Conservation (phyloP, 331 rosid genomes). For the Pyrus hybrid region DNA sequence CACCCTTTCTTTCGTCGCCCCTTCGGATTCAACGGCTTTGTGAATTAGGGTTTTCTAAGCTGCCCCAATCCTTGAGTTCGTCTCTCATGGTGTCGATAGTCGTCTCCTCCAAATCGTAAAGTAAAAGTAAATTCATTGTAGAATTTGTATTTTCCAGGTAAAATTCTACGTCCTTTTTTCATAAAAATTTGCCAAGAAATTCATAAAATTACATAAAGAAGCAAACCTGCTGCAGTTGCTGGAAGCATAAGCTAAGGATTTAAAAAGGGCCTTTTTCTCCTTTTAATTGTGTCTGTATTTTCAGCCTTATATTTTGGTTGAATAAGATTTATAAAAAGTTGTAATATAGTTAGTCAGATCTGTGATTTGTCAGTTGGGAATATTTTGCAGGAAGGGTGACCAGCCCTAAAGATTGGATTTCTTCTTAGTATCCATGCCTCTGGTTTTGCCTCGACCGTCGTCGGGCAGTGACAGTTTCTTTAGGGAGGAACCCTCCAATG, state of each 20-base stretch:
- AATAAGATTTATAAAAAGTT: background rate
- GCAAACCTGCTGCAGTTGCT: background rate
- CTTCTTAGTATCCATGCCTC: slow-evolving; percentile 63
- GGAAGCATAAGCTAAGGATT: background rate
- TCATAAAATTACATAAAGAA: too few relatives aligned
- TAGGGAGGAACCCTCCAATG: slow-evolving; percentile 26
- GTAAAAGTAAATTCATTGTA: too few relatives aligned
- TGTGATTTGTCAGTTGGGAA: background rate
- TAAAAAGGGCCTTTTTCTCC: background rate
- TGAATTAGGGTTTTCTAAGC: too few relatives aligned
- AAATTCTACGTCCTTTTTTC: too few relatives aligned
- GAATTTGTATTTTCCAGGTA: too few relatives aligned
- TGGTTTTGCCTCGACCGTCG: slow-evolving; percentile 54
- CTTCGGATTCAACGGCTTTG: too few relatives aligned
- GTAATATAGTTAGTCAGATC: background rate
- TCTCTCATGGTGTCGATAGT: too few relatives aligned
- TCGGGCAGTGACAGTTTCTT: slow-evolving; percentile 43
- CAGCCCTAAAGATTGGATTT: slow-evolving; percentile 69
- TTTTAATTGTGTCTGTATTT: background rate
- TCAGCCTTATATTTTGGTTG: background rate
- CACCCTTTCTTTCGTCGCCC: too few relatives aligned
- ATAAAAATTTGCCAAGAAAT: too few relatives aligned
- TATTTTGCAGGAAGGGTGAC: slow-evolving; percentile 63
- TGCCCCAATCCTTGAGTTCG: too few relatives aligned
- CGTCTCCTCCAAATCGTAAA: too few relatives aligned